A percentile compares a stretch with the other conserved stretches of the same genome.
These are phyloP conservation scores for Stagonosporopsis vannaccii DNA, from an alignment of 2,329 filamentous ascomycete genomes.

Conservation along the genomic window DNA sequence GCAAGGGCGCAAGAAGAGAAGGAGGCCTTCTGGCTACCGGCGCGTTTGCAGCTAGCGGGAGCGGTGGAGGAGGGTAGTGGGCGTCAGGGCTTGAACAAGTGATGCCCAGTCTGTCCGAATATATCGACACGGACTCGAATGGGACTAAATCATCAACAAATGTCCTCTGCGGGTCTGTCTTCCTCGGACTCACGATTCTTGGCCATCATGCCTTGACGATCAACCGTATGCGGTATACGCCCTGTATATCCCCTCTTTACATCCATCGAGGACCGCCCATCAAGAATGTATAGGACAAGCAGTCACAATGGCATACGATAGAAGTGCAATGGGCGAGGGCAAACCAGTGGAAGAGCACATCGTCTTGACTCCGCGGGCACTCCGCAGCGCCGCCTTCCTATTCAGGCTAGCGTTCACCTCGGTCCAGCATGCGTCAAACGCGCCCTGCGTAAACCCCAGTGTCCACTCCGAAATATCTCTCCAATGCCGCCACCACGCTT, in stretches of 20 bases:
- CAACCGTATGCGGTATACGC: too few species aligned
- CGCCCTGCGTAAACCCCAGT: slow-evolving; percentile 3
- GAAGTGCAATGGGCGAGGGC: not conserved
- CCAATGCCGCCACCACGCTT: slow-evolving; percentile 39
- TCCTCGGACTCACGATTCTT: too few species aligned
- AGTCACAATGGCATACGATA: not conserved
- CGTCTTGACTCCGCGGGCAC: not conserved
- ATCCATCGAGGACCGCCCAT: too few species aligned
- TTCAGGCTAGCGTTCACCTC: slow-evolving; percentile 3
- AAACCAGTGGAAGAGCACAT: not conserved
- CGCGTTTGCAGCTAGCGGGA: not conserved
- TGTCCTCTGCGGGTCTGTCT: too few species aligned
- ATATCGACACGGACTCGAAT: too few species aligned
- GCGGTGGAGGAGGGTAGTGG: not conserved
- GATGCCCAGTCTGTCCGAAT: too few species aligned
- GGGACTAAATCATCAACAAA: too few species aligned
- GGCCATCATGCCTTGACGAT: too few species aligned
- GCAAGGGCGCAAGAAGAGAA: too few species aligned
- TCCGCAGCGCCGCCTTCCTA: slow-evolving; percentile 5
- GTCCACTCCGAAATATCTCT: not conserved
- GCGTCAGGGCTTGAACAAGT: not conserved
- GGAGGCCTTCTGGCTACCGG: not conserved
- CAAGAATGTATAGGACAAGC: not conserved
- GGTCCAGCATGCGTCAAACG: slow-evolving; percentile 2
- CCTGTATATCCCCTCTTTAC: too few species aligned